phyloP scores from a whole-genome alignment of 2,329 filamentous ascomycete species.

The Apiospora phragmitis region DNA sequence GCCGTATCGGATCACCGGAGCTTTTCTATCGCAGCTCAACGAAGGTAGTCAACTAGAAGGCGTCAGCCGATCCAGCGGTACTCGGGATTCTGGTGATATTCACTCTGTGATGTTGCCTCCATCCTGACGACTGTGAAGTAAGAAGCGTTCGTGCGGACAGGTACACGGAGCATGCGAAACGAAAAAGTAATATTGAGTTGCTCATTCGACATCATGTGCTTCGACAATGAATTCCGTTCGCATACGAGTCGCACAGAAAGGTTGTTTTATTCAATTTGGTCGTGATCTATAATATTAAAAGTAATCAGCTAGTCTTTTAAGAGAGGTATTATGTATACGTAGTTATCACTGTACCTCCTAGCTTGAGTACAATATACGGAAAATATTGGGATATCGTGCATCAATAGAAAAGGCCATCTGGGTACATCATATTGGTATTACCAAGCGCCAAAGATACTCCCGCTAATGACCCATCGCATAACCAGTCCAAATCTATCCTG shows the following conservation, averaged over 20 bases:
- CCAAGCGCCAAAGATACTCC: not conserved
- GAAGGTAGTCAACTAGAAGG: no score
- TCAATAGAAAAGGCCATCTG: not conserved
- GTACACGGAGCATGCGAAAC: not conserved
- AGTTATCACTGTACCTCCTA: not conserved
- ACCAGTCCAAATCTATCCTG: not conserved
- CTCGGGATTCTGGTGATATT: no score
- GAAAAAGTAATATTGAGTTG: not conserved
- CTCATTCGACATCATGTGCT: no score
- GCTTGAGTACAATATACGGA: not conserved
- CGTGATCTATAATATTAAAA: not conserved
- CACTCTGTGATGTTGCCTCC: not conserved
- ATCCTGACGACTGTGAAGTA: not conserved
- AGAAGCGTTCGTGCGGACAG: not conserved
- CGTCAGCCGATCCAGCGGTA: no score
- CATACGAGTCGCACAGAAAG: not conserved
- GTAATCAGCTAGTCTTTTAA: not conserved
- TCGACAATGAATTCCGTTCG: not conserved
- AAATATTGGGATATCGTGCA: not conserved
- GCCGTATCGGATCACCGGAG: not conserved
- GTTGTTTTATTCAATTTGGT: not conserved
- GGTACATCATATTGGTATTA: rapidly evolving
- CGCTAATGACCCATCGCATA: not conserved
- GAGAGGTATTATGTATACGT: not conserved
- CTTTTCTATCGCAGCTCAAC: not conserved